Base-by-base conservation (phyloP, 208 protist species). In the Trypanosoma melophagium region DNA sequence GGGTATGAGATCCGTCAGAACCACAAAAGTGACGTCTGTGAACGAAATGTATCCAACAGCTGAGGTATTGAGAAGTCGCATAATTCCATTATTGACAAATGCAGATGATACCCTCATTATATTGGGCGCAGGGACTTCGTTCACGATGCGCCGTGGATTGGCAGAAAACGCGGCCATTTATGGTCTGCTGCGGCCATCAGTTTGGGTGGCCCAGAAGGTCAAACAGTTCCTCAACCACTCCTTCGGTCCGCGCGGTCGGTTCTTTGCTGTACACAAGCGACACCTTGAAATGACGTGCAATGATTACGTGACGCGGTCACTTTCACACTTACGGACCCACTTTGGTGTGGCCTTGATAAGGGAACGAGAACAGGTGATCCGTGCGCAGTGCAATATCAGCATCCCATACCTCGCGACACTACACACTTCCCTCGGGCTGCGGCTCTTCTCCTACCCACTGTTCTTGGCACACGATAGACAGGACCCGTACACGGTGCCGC, bases 401-500 rank as follows among this genome's bases (percentile, higher is more conserved):
- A 44, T 47, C 10, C 14, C 25, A 3, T 60, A 60, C 31, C 8
- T 60, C 4, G 31, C 1, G 14, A 12, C 21, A 17, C 21, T 60
- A 22, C 55, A 60, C 35, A 14, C 14, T 17, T 45, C 38, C 4
- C 16, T 60, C 12, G 55, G 55, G 19, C 35, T 60, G 31, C 35
- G 16, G 55, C 31, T 45, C 13, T 60, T 44, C 22, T 47, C 25
- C 9, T 44, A 44, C 19, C 55, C 55, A 17, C 8, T 60, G 7
- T 60, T 60, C 14, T 10, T 60, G 14, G 55, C 55, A n/a, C 55
- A 60, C 31, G 55, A 60, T 40, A 25, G 55, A 40, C 55, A 60
- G 31, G 55, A 60, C 22, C 8, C 14, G 3, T 47, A 22, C 19
- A 45, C 38, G 22, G 55, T 42, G 31, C 25, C 2, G 31, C 38